Evolutionary conservation across 306 rosid genomes (phyloP).

Genomic region (Lathyrus oleraceus): DNA sequence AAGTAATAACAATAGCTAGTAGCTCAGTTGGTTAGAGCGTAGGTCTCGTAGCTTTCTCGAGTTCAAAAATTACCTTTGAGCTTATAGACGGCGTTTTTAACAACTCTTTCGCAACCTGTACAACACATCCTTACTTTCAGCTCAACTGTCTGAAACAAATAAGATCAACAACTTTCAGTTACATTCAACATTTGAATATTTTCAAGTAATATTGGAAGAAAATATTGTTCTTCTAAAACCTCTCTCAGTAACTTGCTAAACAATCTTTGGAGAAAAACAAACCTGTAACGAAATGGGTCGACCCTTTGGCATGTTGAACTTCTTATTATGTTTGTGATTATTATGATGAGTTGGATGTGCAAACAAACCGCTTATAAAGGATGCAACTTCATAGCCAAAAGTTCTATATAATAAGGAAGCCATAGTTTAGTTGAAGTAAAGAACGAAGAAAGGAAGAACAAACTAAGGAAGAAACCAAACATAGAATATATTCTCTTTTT

Average conservation of each 20-base stretch:
- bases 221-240: neutral
- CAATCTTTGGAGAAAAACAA: neutral
- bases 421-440: slow-evolving; percentile 47
- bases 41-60: too few species aligned
- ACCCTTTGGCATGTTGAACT: slow-evolving; percentile 72
- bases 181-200: neutral
- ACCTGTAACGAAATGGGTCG: slow-evolving; percentile 89
- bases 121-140: slow-evolving; percentile 98
- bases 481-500: slow-evolving; percentile 70
- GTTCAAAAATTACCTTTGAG: slow-evolving; percentile 62
- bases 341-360: neutral
- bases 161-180: slow-evolving; percentile 32
- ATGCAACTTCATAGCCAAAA: slow-evolving; percentile 50
- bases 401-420: slow-evolving; percentile 56
- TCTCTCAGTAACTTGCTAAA: neutral
- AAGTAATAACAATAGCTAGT: too few species aligned
- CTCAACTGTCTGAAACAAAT: slow-evolving; percentile 87
- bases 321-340: slow-evolving; percentile 33
- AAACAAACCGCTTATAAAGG: slow-evolving; percentile 49
- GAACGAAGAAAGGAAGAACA: slow-evolving; percentile 35
- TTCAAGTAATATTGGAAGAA: neutral
- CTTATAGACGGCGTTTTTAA: slow-evolving; percentile 77
- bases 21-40: too few species aligned
- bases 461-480: slow-evolving; percentile 39
- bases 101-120: slow-evolving; percentile 89